phyloP scores from a whole-genome alignment of 345 rosid genomes.

The Populus euphratica region DNA sequence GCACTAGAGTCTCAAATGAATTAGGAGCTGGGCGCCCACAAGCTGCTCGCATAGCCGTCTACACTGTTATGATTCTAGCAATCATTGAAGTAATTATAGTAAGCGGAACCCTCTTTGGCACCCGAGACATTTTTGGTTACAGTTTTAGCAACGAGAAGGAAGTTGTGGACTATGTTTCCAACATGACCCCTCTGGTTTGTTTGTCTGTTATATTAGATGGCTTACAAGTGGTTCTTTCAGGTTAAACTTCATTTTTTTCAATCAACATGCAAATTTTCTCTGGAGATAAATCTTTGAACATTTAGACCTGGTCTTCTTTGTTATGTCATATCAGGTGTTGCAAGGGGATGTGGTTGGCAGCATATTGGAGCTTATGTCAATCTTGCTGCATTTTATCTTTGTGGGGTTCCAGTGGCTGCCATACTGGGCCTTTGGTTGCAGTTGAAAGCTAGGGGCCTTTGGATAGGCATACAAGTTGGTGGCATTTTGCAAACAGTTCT shows the following conservation, averaged over 20 bases:
- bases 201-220: constrained; percentile 21
- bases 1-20: constrained; percentile 28
- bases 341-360: constrained; percentile 28
- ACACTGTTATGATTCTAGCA: neutral
- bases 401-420: constrained; percentile 16
- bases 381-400: constrained; percentile 9
- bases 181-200: constrained; percentile 22
- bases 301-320: no score
- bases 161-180: constrained; percentile 21
- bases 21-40: constrained; percentile 20
- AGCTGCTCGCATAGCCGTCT: constrained; percentile 15
- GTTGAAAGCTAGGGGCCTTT: constrained; percentile 14
- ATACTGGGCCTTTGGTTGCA: constrained; percentile 10
- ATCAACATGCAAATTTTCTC: neutral
- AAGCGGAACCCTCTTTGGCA: constrained; percentile 12
- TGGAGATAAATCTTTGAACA: no score
- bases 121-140: constrained; percentile 16
- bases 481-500: constrained; percentile 3
- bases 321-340: constrained; percentile 10
- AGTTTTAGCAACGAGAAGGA: constrained; percentile 16
- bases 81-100: constrained; percentile 9
- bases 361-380: constrained; percentile 12
- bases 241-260: neutral
- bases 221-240: constrained; percentile 24
- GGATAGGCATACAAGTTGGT: constrained; percentile 17